A percentile compares a stretch with the other conserved stretches of the same genome.
phyloP scores from a whole-genome alignment of 495 filamentous ascomycete genomes.

The Choiromyces venosus region DNA sequence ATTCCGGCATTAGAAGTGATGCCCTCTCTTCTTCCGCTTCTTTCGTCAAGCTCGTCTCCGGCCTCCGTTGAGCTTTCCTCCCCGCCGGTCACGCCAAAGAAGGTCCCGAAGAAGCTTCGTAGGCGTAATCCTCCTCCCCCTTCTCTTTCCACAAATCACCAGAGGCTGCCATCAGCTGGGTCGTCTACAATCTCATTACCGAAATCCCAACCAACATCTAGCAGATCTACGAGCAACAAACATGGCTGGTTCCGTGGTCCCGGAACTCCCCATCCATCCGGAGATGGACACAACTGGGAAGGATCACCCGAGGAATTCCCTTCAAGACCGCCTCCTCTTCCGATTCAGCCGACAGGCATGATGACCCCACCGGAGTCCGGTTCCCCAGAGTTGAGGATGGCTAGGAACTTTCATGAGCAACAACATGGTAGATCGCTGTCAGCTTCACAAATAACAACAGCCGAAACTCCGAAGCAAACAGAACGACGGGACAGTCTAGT shows the following conservation, averaged over 20 bases:
- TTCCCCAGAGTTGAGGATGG: conserved; percentile 23
- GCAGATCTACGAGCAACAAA: conserved; percentile 19
- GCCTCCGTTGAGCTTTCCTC: background rate
- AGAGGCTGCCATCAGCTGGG: conserved; percentile 35
- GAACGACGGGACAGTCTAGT: background rate
- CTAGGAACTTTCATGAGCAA: conserved; percentile 14
- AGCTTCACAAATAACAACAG: conserved; percentile 10
- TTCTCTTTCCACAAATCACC: conserved; percentile 31
- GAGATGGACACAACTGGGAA: conserved; percentile 19
- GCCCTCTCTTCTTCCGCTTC: conserved; percentile 27
- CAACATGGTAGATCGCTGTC: conserved; percentile 10
- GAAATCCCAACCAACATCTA: conserved; percentile 32
- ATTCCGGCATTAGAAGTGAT: conserved; percentile 6
- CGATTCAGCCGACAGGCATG: conserved; percentile 9
- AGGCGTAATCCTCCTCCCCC: conserved; percentile 37
- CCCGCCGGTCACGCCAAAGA: conserved; percentile 28
- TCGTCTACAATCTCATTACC: conserved; percentile 37
- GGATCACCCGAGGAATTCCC: conserved; percentile 24
- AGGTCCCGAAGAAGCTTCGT: conserved; percentile 30
- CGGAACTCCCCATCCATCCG: conserved; percentile 16
- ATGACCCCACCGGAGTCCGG: conserved; percentile 26
- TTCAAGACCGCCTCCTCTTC: conserved; percentile 17
- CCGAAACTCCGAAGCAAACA: background rate
- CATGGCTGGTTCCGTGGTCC: conserved; percentile 29
- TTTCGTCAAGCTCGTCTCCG: conserved; percentile 14